Conservation (phyloP, 768 basidiomycete species). For the Infundibulicybe gibba region DNA sequence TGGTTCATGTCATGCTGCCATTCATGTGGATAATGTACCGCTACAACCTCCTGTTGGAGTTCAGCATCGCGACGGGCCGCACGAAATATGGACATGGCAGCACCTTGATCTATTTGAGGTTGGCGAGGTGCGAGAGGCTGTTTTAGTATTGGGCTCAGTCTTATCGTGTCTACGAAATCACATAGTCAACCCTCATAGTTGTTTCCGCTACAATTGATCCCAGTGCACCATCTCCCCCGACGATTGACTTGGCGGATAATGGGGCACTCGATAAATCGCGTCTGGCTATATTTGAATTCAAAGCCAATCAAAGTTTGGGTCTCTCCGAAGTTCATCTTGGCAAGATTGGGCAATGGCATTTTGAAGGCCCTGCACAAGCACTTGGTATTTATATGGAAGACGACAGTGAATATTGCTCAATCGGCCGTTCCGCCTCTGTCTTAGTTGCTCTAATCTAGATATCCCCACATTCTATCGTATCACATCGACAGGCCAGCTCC, state of each 20-base stretch:
- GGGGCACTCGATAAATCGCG: conserved; percentile 33
- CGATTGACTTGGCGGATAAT: conserved; percentile 25
- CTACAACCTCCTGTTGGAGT: conserved; percentile 23
- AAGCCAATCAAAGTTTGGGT: conserved; percentile 15
- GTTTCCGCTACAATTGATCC: conserved; percentile 42
- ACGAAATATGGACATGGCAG: conserved; percentile 42
- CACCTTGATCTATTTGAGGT: conserved; percentile 29
- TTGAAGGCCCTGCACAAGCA: conserved; percentile 43
- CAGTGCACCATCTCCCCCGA: conserved; percentile 23
- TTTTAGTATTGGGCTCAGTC: not conserved
- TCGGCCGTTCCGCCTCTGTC: not conserved
- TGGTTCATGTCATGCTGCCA: conserved; percentile 29
- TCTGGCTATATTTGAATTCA: conserved; percentile 35
- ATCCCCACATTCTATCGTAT: conserved; percentile 37
- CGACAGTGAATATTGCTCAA: conserved; percentile 37
- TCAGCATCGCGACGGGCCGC: conserved; percentile 26
- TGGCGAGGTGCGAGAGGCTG: conserved; percentile 32
- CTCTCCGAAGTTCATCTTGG: conserved; percentile 34
- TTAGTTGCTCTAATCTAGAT: conserved; percentile 17
- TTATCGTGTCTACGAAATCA: conserved; percentile 6
- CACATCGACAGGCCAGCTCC: conserved; percentile 38
- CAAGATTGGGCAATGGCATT: conserved; percentile 50
- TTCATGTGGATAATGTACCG: conserved; percentile 21
- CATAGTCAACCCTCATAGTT: conserved; percentile 37
- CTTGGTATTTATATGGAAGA: conserved; percentile 41